A percentile compares a stretch with the other conserved stretches of the same genome.
These are phyloP conservation scores for Fomitopsis schrenkii DNA, from an alignment of 1,284 basidiomycete species.

Conservation along the genomic window DNA sequence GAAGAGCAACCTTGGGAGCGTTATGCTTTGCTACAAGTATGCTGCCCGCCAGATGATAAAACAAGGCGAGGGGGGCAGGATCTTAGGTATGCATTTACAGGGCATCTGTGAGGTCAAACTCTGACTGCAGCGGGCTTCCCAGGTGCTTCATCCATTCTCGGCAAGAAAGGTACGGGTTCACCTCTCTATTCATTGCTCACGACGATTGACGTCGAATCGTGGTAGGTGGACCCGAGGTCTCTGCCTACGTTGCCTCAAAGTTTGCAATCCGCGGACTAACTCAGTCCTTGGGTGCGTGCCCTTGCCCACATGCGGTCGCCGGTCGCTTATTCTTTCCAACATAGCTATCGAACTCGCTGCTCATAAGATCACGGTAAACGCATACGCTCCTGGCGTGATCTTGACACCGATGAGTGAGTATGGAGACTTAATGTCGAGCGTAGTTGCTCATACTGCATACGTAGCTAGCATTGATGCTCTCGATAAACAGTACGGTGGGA, in stretches of 20 bases:
- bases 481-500: neutral
- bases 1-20: slow-evolving; percentile 27
- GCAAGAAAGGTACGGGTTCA: neutral
- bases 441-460: neutral
- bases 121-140: neutral
- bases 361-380: neutral
- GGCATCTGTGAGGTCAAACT: neutral
- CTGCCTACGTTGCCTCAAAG: neutral
- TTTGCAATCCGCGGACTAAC: neutral
- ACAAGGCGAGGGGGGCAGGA: slow-evolving; percentile 31
- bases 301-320: neutral
- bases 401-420: neutral
- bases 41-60: slow-evolving; percentile 30
- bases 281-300: neutral
- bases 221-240: neutral
- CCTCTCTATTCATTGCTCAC: neutral
- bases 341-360: neutral
- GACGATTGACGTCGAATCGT: neutral
- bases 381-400: neutral
- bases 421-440: neutral
- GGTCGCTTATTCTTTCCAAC: neutral
- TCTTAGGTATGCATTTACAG: slow-evolving; percentile 21
- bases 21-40: slow-evolving; percentile 31
- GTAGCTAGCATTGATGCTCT: neutral
- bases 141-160: neutral